These are phyloP conservation scores for Dioscorea zingiberensis DNA, from an alignment of 106 monocot genomes.

Conservation along the genomic window DNA sequence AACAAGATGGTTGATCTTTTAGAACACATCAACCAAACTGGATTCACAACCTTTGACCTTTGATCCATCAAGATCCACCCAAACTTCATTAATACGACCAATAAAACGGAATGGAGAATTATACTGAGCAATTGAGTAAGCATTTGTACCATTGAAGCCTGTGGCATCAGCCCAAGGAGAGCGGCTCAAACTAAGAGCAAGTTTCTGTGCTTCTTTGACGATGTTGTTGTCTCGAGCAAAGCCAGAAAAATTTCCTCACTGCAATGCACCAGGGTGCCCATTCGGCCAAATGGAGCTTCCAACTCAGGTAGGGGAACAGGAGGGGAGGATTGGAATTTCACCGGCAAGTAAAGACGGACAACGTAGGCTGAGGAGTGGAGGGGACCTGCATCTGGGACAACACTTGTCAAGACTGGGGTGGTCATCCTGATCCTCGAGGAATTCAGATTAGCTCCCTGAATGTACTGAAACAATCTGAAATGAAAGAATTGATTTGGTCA, in stretches of 20 bases:
- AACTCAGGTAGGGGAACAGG: constrained; percentile 77
- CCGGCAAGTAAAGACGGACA: constrained; percentile 47
- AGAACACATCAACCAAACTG: constrained; percentile 18
- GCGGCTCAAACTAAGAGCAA: constrained; percentile 52
- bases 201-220: constrained; percentile 64
- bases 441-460: constrained; percentile 78
- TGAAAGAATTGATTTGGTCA: not conserved
- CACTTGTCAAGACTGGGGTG: constrained; percentile 65
- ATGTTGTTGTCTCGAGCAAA: constrained; percentile 69
- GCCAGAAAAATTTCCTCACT: constrained; percentile 69
- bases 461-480: constrained; percentile 83
- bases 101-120: constrained; percentile 63
- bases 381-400: constrained; percentile 71
- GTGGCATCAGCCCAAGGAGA: constrained; percentile 65
- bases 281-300: constrained; percentile 40
- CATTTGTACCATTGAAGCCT: constrained; percentile 19
- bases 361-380: constrained; percentile 77
- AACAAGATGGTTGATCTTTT: not conserved
- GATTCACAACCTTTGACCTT: constrained; percentile 28
- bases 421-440: constrained; percentile 72
- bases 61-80: constrained; percentile 56
- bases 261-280: constrained; percentile 65
- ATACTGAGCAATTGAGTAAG: constrained; percentile 81
- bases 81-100: constrained; percentile 72
- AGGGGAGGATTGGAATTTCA: constrained; percentile 63